Evolutionary conservation across 768 basidiomycete species (phyloP).

Genomic region (Leucocoprinus birnbaumii): DNA sequence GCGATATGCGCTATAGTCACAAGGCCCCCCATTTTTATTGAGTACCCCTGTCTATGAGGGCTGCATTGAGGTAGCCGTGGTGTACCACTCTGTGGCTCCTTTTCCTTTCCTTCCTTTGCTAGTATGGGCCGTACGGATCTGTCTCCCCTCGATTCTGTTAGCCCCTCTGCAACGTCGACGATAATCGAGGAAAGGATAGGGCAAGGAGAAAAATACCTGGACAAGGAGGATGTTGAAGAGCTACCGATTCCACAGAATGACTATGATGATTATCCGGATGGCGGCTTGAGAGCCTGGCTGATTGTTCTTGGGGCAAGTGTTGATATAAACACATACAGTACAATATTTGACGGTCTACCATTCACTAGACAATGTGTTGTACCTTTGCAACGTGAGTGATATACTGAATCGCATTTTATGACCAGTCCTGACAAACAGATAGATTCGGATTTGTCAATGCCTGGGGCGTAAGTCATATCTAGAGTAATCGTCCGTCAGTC

Average conservation of each 20-base stretch:
- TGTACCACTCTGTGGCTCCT: neutral
- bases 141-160: neutral
- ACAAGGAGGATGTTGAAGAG: neutral
- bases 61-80: too few species aligned
- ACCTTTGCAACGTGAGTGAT: conserved; percentile 43
- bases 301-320: conserved; percentile 39
- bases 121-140: neutral
- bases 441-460: conserved; percentile 71
- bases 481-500: neutral
- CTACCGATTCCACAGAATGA: neutral
- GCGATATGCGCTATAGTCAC: too few species aligned
- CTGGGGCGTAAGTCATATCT: conserved; percentile 57
- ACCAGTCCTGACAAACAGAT: conserved; percentile 11
- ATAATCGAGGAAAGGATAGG: neutral
- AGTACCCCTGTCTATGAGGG: neutral
- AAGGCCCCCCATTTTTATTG: too few species aligned
- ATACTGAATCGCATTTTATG: neutral
- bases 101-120: neutral
- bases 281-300: conserved; percentile 42
- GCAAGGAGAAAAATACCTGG: neutral
- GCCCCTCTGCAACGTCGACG: neutral
- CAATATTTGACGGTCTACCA: too few species aligned
- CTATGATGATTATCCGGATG: conserved; percentile 38
- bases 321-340: neutral
- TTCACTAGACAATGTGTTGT: conserved; percentile 38